Base-by-base conservation (phyloP, 257 asterid genomes). In the Nicotiana sylvestris region DNA sequence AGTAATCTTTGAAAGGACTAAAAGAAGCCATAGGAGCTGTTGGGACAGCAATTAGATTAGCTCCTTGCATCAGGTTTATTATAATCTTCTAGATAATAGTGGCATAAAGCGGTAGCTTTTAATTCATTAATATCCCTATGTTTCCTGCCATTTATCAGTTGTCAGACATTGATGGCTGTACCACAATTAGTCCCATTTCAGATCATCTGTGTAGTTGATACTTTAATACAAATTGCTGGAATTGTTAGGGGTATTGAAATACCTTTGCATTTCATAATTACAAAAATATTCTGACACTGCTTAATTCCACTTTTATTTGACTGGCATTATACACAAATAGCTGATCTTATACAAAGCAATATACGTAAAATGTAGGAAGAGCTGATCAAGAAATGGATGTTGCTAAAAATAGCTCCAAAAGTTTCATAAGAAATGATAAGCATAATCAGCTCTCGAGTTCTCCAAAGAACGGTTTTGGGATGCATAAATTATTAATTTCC, bases 401-500 rank as follows among this genome's bases (percentile, higher is more conserved):
- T 69, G 78, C 57, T 2, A 72, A 72, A 43, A 21, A 46, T 18
- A 72, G 78, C 78, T 46, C 13, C 61, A 72, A 46, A 69, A 46
- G 78, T 25, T 74, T 49, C 62, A 74, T 49, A 57, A 49, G 80
- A 49, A 72, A 27, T 25, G 25, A 25, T 49, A 49, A 25, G 27
- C 43, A 74, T 74, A 30, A 74, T 74, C 80, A 74, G 61, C 80
- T 49, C 61, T 74, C 80, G 4, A 49, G 7, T 12, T 25, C 25
- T 84, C 66, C n/a, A 66, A 84, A 78, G 80, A 37, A 82, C 35
- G 90, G 84, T 25, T 33, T 81, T 3, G 83, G 90, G 84, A 89
- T 90, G 87, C 97, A 92, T 37, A 87, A 85, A n/a, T 68, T 83
- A 84, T 84, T 55, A 46, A 90, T 82, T 66, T 90, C 88, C 68